A percentile compares a stretch with the other conserved stretches of the same genome.
Evolutionary conservation across 2,329 filamentous ascomycete genomes (phyloP).

Genomic region (Bertia moriformis): DNA sequence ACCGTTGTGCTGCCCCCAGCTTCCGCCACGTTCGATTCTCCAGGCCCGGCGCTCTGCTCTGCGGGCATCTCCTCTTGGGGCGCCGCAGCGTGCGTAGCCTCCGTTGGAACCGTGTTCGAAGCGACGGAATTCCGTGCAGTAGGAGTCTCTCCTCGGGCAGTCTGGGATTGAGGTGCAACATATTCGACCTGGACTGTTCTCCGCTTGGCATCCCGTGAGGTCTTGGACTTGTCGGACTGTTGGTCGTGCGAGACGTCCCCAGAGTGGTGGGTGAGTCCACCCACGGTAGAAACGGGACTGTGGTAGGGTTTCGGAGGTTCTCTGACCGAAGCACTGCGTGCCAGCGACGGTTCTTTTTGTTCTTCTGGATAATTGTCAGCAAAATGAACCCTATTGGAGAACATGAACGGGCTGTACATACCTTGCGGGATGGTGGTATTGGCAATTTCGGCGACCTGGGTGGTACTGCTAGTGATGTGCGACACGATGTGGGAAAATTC

Average conservation of each 20-base stretch:
- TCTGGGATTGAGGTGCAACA: constrained; percentile 78
- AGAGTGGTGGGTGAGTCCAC: constrained; percentile 61
- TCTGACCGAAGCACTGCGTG: constrained; percentile 82
- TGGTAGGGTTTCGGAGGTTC: constrained; percentile 63
- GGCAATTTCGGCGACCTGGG: constrained; percentile 70
- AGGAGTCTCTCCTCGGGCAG: constrained; percentile 48
- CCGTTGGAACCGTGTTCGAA: constrained; percentile 25
- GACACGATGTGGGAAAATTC: constrained; percentile 94
- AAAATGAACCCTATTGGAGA: too few relatives aligned
- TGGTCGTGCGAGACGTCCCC: constrained; percentile 54
- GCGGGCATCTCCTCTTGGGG: not conserved
- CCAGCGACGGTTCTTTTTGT: constrained; percentile 44
- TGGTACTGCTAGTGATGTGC: constrained; percentile 92
- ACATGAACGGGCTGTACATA: too few relatives aligned
- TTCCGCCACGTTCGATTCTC: not conserved
- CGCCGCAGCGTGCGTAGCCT: constrained; percentile 32
- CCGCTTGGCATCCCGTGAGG: constrained; percentile 76
- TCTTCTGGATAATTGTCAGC: constrained; percentile 22
- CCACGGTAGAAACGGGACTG: constrained; percentile 24
- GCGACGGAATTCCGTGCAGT: constrained; percentile 8
- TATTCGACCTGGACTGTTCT: constrained; percentile 96
- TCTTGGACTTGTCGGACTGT: constrained; percentile 29
- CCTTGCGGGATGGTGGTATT: constrained; percentile 50
- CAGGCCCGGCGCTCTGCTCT: not conserved
- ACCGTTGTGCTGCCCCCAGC: constrained; percentile 19